Percentiles rank a stretch among this genome's conserved stretches.
phyloP scores from a whole-genome alignment of 257 asterid genomes.

The Forsythia viridissima region DNA sequence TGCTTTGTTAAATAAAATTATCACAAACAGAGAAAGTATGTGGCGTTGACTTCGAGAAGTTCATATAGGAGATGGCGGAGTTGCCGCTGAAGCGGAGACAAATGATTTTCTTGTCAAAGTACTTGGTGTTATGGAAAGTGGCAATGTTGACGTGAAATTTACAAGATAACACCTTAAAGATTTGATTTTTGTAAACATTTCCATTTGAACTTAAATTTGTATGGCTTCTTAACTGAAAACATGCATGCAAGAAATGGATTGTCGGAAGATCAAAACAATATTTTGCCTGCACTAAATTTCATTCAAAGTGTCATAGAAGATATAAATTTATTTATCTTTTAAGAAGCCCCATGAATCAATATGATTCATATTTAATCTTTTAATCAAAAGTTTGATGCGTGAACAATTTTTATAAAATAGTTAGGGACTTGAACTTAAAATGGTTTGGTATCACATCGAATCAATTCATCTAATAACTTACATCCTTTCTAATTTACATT shows the following conservation, averaged over 20 bases:
- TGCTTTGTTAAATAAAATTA: constrained; percentile 57
- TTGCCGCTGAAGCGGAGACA: constrained; percentile 14
- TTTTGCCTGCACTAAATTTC: background rate
- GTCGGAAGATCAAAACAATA: background rate
- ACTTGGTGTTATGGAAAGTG: constrained; percentile 55
- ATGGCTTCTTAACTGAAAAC: background rate
- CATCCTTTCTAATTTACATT: too few species aligned
- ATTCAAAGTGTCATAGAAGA: too few species aligned
- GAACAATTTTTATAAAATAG: too few species aligned
- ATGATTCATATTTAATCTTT: too few species aligned
- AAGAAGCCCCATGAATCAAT: too few species aligned
- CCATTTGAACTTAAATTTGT: background rate
- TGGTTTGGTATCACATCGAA: too few species aligned
- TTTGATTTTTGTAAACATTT: constrained; percentile 44
- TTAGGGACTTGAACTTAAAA: too few species aligned
- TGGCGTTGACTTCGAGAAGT: constrained; percentile 14
- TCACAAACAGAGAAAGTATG: constrained; percentile 36
- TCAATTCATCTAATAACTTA: too few species aligned
- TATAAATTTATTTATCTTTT: too few species aligned
- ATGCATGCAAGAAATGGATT: background rate
- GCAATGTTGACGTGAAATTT: constrained; percentile 46
- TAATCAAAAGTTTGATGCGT: too few species aligned
- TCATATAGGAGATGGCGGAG: constrained; percentile 14
- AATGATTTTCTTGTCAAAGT: constrained; percentile 59
- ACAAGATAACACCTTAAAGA: constrained; percentile 62